Evolutionary conservation across 495 filamentous ascomycete genomes (phyloP).

Genomic region (Xylaria telfairii): DNA sequence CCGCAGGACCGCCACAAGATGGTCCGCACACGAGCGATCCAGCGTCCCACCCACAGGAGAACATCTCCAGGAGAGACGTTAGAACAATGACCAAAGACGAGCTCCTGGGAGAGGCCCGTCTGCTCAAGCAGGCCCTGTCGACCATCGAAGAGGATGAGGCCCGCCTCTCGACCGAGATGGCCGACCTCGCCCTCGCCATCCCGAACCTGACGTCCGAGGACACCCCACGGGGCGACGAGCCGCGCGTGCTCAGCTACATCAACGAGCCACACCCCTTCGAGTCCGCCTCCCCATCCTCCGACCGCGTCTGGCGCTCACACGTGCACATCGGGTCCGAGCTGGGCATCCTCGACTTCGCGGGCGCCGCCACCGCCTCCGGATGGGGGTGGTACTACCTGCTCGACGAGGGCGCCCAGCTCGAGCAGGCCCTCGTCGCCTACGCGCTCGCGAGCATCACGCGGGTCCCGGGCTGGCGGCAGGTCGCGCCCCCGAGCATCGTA

Average conservation of each 20-base stretch:
- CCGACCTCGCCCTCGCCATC: conserved; percentile 74
- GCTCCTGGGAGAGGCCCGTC: conserved; percentile 69
- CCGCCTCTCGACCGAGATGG: conserved; percentile 67
- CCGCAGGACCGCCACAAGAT: conserved; percentile 12
- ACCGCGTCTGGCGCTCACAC: conserved; percentile 68
- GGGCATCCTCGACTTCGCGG: conserved; percentile 82
- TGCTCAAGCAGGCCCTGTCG: conserved; percentile 69
- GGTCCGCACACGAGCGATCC: not conserved
- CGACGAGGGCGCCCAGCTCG: conserved; percentile 86
- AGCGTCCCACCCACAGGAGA: not conserved
- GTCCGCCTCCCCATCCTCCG: conserved; percentile 53
- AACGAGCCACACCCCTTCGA: conserved; percentile 68
- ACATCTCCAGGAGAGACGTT: conserved; percentile 15
- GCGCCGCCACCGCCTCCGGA: conserved; percentile 76
- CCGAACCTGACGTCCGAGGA: conserved; percentile 83
- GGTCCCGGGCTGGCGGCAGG: conserved; percentile 69
- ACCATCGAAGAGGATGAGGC: conserved; percentile 65
- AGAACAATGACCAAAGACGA: conserved; percentile 47
- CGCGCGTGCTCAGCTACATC: conserved; percentile 66
- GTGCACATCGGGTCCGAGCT: conserved; percentile 83
- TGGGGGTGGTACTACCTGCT: conserved; percentile 98
- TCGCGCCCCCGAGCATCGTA: conserved; percentile 86
- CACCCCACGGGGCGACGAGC: conserved; percentile 73
- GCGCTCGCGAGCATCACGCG: conserved; percentile 71
- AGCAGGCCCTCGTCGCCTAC: conserved; percentile 91